These are phyloP conservation scores for Aspergillus avenaceus DNA, from an alignment of 495 filamentous ascomycete species.

Conservation along the genomic window DNA sequence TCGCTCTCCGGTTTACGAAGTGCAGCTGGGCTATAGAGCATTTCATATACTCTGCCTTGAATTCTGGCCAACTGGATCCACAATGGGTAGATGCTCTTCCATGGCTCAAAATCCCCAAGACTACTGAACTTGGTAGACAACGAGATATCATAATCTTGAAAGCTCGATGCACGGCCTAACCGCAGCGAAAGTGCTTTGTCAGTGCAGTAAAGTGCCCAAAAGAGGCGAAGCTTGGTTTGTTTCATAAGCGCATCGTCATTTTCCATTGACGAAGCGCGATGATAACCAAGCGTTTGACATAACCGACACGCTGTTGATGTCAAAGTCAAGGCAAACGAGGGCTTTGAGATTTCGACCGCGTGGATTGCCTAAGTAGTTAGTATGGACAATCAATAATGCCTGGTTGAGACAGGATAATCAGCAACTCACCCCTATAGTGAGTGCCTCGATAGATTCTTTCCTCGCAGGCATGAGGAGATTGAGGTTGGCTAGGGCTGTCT, in stretches of 20 bases:
- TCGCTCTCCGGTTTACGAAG: constrained; percentile 44
- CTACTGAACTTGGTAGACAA: constrained; percentile 34
- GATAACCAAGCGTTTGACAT: constrained; percentile 62
- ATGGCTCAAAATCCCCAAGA: constrained; percentile 20
- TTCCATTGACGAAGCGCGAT: constrained; percentile 52
- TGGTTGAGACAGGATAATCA: too few species aligned
- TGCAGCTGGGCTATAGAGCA: constrained; percentile 58
- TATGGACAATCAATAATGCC: too few species aligned
- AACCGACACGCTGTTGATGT: constrained; percentile 53
- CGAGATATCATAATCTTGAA: constrained; percentile 64
- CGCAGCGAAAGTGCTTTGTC: constrained; percentile 61
- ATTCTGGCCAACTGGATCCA: constrained; percentile 54
- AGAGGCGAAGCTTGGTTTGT: constrained; percentile 39
- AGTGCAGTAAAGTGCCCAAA: constrained; percentile 62
- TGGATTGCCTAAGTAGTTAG: constrained; percentile 37
- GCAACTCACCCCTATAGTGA: constrained; percentile 53
- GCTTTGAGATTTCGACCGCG: constrained; percentile 59
- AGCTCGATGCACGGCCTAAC: constrained; percentile 54
- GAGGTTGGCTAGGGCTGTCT: constrained; percentile 53
- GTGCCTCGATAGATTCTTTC: constrained; percentile 54
- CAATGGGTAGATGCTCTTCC: constrained; percentile 22
- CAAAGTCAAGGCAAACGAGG: constrained; percentile 59
- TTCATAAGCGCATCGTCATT: constrained; percentile 33
- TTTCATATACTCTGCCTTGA: constrained; percentile 54
- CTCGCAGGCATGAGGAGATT: constrained; percentile 55